Evolutionary conservation across 352 stramenopile genomes (phyloP).

Genomic region (Discostella stelligera): DNA sequence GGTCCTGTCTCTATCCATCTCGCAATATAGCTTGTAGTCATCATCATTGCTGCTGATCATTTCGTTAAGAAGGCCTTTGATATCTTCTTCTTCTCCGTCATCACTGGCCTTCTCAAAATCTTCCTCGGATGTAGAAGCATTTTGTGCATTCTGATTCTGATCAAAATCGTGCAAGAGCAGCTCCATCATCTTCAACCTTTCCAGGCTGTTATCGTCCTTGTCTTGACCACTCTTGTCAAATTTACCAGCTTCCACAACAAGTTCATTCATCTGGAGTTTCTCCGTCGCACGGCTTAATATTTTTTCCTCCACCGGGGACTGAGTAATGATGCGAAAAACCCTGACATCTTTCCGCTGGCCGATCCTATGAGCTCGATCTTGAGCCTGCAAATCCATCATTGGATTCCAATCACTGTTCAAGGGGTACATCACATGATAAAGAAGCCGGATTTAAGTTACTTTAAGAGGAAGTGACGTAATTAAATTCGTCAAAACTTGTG

Average conservation of each 20-base stretch:
- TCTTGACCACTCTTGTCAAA: slow-evolving; percentile 81
- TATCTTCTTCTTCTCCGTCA: slow-evolving; percentile 61
- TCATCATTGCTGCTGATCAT: slow-evolving; percentile 84
- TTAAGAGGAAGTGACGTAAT: neutral
- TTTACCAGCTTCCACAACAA: slow-evolving; percentile 86
- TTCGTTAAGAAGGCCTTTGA: slow-evolving; percentile 82
- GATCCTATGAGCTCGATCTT: slow-evolving; percentile 98
- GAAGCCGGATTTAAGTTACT: neutral
- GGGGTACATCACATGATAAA: neutral
- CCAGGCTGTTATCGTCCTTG: slow-evolving; percentile 78
- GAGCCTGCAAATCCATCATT: slow-evolving; percentile 90
- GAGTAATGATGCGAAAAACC: slow-evolving; percentile 97
- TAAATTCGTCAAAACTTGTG: neutral
- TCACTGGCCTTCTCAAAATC: slow-evolving; percentile 60
- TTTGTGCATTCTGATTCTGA: slow-evolving; percentile 48
- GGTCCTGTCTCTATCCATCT: slow-evolving; percentile 68
- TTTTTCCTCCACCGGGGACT: slow-evolving; percentile 98
- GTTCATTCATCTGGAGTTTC: slow-evolving; percentile 91
- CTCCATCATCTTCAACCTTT: slow-evolving; percentile 85
- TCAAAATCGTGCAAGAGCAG: slow-evolving; percentile 83
- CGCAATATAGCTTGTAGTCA: slow-evolving; percentile 83
- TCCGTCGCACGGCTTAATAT: slow-evolving; percentile 97
- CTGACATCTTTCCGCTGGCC: slow-evolving; percentile 97
- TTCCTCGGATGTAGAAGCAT: slow-evolving; percentile 50
- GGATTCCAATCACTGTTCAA: slow-evolving; percentile 95